These are phyloP conservation scores for Globisporangium splendens DNA, from an alignment of 352 stramenopile species.

Conservation along the genomic window DNA sequence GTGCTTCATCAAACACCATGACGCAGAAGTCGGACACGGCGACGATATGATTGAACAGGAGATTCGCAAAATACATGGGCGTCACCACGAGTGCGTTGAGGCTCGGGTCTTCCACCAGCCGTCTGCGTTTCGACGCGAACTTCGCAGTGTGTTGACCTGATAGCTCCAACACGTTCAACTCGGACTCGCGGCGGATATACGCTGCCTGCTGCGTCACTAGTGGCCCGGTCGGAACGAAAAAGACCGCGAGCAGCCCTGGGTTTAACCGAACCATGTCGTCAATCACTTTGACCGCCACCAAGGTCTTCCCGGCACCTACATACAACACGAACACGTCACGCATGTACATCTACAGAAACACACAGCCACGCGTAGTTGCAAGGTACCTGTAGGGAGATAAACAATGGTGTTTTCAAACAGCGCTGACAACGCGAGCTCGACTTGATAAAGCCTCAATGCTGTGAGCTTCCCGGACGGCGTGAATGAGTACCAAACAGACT, in stretches of 20 bases:
- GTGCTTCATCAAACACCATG: constrained; percentile 81
- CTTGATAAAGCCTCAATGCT: constrained; percentile 53
- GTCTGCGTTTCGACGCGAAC: constrained; percentile 6
- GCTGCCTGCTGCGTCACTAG: constrained; percentile 73
- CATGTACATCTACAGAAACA: background rate
- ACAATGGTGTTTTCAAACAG: constrained; percentile 79
- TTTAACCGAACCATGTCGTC: constrained; percentile 64
- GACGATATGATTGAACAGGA: constrained; percentile 31
- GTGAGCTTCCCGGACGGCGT: constrained; percentile 39
- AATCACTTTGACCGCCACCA: constrained; percentile 72
- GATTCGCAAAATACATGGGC: constrained; percentile 68
- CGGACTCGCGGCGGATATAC: constrained; percentile 66
- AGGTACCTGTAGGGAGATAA: constrained; percentile 62
- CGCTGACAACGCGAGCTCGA: constrained; percentile 62
- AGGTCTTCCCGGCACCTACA: constrained; percentile 62
- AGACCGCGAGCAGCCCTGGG: constrained; percentile 41
- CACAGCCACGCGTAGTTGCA: background rate
- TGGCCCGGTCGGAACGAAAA: constrained; percentile 71
- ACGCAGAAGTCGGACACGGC: constrained; percentile 55
- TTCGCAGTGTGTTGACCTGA: constrained; percentile 45
- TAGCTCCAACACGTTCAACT: constrained; percentile 47
- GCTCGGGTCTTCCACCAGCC: constrained; percentile 20
- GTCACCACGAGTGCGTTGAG: constrained; percentile 57
- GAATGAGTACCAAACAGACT: constrained; percentile 28
- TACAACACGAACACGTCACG: background rate